Conservation (phyloP, 2,329 filamentous ascomycete species). For the Chrysoporthe puriensis region DNA sequence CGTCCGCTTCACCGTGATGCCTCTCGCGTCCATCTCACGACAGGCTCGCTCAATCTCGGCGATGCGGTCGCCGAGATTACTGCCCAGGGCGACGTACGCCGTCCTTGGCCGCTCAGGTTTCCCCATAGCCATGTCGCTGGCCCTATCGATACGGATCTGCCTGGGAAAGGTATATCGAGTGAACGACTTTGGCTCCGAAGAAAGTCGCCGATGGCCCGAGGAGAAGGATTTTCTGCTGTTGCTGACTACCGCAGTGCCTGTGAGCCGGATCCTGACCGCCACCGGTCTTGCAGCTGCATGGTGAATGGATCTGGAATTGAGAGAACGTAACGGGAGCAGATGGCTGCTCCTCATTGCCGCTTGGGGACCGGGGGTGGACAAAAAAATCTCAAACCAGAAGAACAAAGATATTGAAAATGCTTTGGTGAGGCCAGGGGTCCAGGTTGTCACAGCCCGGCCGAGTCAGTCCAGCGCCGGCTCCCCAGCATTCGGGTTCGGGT, state of each 20-base stretch:
- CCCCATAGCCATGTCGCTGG: slow-evolving; percentile 31
- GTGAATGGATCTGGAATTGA: slow-evolving; percentile 7
- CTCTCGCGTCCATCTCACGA: slow-evolving; percentile 71
- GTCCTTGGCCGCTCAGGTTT: slow-evolving; percentile 41
- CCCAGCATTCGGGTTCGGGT: background rate
- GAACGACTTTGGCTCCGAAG: slow-evolving; percentile 19
- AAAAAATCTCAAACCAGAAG: background rate
- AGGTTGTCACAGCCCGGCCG: slow-evolving; percentile 4
- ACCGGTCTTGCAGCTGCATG: slow-evolving; percentile 22
- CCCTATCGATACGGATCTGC: slow-evolving; percentile 32
- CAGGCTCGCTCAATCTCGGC: slow-evolving; percentile 85
- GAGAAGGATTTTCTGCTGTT: slow-evolving; percentile 25
- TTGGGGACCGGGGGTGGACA: background rate
- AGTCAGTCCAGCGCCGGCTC: background rate
- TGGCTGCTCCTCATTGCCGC: slow-evolving; percentile 23
- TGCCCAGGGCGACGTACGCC: slow-evolving; percentile 87
- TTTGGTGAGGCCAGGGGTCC: background rate
- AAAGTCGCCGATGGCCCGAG: slow-evolving; percentile 17
- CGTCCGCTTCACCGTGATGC: slow-evolving; percentile 76
- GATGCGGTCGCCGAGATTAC: slow-evolving; percentile 87
- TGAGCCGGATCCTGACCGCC: slow-evolving; percentile 18
- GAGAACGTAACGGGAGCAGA: slow-evolving; percentile 2
- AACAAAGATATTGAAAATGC: background rate
- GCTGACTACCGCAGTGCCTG: slow-evolving; percentile 16
- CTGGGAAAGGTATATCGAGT: slow-evolving; percentile 29